Percentiles rank a stretch among this genome's conserved stretches.
Evolutionary conservation across 2,329 filamentous ascomycete species (phyloP).

Genomic region (Talaromyces islandicus): DNA sequence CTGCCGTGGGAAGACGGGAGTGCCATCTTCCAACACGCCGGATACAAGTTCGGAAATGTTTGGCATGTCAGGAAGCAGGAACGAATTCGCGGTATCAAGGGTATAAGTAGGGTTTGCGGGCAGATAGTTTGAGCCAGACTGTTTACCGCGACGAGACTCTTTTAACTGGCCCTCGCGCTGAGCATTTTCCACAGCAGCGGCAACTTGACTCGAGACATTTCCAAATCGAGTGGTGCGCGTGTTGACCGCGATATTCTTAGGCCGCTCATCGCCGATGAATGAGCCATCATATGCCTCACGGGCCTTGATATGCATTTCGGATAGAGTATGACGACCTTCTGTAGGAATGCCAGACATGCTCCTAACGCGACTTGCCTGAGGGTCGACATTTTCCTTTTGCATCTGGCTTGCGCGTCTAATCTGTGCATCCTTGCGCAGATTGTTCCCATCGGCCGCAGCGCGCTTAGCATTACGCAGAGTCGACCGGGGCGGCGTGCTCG

Average conservation of each 20-base stretch:
- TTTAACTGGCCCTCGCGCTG: constrained; percentile 29
- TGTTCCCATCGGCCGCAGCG: constrained; percentile 22
- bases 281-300: constrained; percentile 49
- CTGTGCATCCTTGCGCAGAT: constrained; percentile 36
- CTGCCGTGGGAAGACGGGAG: constrained; percentile 50
- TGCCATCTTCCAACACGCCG: constrained; percentile 52
- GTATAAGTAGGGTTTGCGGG: constrained; percentile 21
- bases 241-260: constrained; percentile 35
- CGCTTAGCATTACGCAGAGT: constrained; percentile 22
- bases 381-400: constrained; percentile 36
- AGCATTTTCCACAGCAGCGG: constrained; percentile 33
- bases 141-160: constrained; percentile 23
- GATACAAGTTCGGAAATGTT: constrained; percentile 58
- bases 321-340: constrained; percentile 44
- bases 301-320: constrained; percentile 52
- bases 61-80: constrained; percentile 55
- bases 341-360: constrained; percentile 14
- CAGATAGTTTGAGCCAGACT: constrained; percentile 17
- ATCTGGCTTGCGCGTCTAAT: constrained; percentile 33
- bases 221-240: constrained; percentile 53
- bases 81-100: constrained; percentile 45
- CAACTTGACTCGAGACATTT: constrained; percentile 35
- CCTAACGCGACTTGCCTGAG: constrained; percentile 30
- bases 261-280: constrained; percentile 45
- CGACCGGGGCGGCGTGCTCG: constrained; percentile 30